Evolutionary conservation across 768 basidiomycete species (phyloP), one percentile per base, ranked within the genome.

Genomic region (Tylopilus subfusipes): DNA sequence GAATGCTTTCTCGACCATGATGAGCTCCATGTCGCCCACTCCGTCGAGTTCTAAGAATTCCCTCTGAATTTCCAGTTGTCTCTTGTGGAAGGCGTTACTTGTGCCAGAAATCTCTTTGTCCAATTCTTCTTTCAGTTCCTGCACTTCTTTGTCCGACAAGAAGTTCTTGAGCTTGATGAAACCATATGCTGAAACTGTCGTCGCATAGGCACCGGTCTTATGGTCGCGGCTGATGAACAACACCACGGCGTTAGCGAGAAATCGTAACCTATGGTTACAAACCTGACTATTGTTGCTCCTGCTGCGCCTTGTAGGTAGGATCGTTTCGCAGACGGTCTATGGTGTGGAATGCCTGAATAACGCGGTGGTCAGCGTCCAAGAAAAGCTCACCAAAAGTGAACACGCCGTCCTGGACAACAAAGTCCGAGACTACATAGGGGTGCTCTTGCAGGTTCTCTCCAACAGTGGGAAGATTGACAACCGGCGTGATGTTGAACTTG

Each of bases 381-480:
- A 21, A 13, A 24, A 27, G n/a, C 54, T 45, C 16, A 60, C 59
- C 59, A 9, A 60, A n/a, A 30, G 59, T 60, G 31, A 60, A 61
- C 6, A 60, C 31, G 19, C 42, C 38, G 0, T 61, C 33, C 19
- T 60, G 52, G 33, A 60, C 59, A 29, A 61, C 38, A 40, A 60
- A 60, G n/a, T 60, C 59, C 10, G 46, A 50, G 42, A 42, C 7
- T 16, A 63, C 18, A 33, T 1, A 25, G n/a, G 57, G 53, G 21
- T 62, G 61, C 27, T 62, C 61, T 30, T 63, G 61, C 36, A 63
- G 34, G 38, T 63, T 63, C 52, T 64, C 58, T 9, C 61, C 61
- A 7, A 63, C 61, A 34, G 42, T n/a, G 4, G 62, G 61, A 30
- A 63, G 61, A 14, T 56, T 6, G 5, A 64, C 38, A 30, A 50